Conservation (phyloP, 495 filamentous ascomycete species). For the Neurospora sp. region DNA sequence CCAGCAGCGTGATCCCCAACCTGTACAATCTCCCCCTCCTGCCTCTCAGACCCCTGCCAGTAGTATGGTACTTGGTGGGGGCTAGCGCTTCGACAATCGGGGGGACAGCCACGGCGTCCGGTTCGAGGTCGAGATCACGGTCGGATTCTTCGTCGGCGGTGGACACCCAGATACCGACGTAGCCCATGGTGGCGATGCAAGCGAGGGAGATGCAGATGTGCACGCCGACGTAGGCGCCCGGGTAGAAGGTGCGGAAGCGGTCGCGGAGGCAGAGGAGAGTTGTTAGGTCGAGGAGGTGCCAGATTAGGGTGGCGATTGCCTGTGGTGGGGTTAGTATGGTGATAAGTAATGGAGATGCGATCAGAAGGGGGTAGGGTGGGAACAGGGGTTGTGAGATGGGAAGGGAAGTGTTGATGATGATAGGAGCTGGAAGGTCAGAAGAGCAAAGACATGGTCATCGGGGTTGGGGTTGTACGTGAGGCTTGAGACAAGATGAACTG, state of each 20-base stretch:
- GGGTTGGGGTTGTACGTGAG: too few species aligned
- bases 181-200: slow-evolving; percentile 16
- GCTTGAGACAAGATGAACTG: too few species aligned
- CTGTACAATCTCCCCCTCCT: neutral
- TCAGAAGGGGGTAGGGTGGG: neutral
- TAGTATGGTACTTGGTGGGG: slow-evolving; percentile 5
- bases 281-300: slow-evolving; percentile 10
- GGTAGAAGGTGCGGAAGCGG: slow-evolving; percentile 19
- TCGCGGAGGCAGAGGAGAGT: slow-evolving; percentile 5
- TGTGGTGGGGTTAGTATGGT: neutral
- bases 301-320: slow-evolving; percentile 9
- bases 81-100: slow-evolving; percentile 3
- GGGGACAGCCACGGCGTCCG: neutral
- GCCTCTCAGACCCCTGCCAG: neutral
- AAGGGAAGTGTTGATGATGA: neutral
- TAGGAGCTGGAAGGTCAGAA: neutral
- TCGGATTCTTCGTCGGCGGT: slow-evolving; percentile 5
- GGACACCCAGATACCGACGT: slow-evolving; percentile 16
- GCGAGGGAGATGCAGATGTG: slow-evolving; percentile 27
- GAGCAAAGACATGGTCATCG: neutral
- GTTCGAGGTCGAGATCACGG: neutral
- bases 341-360: neutral
- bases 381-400: neutral
- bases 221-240: slow-evolving; percentile 29
- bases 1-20: neutral